Evolutionary conservation across 441 rosid species (phyloP).

Genomic region (Bocquillonia castaneifolia): DNA sequence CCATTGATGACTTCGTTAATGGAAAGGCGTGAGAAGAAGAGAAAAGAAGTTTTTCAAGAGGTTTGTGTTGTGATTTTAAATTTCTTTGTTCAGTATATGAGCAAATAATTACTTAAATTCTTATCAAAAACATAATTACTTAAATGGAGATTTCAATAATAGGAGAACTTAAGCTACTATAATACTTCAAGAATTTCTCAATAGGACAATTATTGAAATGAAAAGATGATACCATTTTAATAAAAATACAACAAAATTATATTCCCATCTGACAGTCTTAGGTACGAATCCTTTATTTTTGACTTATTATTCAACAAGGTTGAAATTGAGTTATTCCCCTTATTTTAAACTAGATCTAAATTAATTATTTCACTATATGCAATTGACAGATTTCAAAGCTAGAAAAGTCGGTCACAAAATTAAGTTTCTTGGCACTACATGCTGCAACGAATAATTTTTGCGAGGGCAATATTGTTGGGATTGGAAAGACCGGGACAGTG

Average conservation of each 20-base stretch:
- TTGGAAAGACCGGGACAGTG: constrained; percentile 2
- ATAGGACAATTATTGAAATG: too few relatives aligned
- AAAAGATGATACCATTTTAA: too few relatives aligned
- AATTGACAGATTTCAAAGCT: not conserved
- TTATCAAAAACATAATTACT: too few relatives aligned
- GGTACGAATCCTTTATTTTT: too few relatives aligned
- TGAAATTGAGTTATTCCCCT: not conserved
- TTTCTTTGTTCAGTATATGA: not conserved
- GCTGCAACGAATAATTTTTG: not conserved
- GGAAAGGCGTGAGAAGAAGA: constrained; percentile 2
- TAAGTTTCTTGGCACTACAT: not conserved
- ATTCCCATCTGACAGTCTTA: too few relatives aligned
- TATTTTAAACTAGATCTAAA: not conserved
- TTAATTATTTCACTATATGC: not conserved
- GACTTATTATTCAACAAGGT: not conserved
- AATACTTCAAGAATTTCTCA: too few relatives aligned
- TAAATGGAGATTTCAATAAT: too few relatives aligned
- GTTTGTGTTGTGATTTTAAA: not conserved
- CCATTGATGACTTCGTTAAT: not conserved
- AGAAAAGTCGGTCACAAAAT: not conserved
- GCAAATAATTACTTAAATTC: too few relatives aligned
- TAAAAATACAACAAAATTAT: too few relatives aligned
- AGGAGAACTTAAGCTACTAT: too few relatives aligned
- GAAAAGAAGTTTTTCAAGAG: not conserved
- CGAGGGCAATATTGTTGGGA: not conserved